Percentiles rank a stretch among this genome's conserved stretches.
These are phyloP conservation scores for Trematosphaeria pertusa DNA, from an alignment of 2,329 filamentous ascomycete species.

Conservation along the genomic window DNA sequence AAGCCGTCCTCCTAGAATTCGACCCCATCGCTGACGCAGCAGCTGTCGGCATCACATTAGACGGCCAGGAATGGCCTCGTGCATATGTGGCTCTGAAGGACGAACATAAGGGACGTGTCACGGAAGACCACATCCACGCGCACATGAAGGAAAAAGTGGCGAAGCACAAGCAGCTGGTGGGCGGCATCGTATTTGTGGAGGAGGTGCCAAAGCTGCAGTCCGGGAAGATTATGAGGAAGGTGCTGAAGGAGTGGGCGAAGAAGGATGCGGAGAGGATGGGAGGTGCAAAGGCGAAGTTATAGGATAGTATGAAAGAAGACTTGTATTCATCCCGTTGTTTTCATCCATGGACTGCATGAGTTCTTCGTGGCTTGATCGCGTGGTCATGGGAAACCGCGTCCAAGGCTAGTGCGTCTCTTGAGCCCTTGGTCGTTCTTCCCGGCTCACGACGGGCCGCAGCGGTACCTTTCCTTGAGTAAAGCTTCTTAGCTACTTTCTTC, in stretches of 20 bases:
- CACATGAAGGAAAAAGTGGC: slow-evolving; percentile 56
- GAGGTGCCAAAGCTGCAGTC: slow-evolving; percentile 64
- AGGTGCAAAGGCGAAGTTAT: slow-evolving; percentile 29
- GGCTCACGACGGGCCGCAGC: too few relatives aligned
- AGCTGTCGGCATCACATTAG: slow-evolving; percentile 60
- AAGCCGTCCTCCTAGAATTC: slow-evolving; percentile 60
- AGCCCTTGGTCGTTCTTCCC: background rate
- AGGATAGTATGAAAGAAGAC: slow-evolving; percentile 6
- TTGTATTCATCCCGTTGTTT: background rate
- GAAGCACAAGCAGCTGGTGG: slow-evolving; percentile 61
- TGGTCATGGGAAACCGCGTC: slow-evolving; percentile 22
- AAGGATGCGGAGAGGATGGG: slow-evolving; percentile 53
- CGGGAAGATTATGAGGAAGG: slow-evolving; percentile 65
- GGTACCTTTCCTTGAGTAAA: too few relatives aligned
- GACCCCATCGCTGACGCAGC: slow-evolving; percentile 63
- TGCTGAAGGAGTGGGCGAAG: slow-evolving; percentile 65
- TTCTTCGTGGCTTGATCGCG: background rate
- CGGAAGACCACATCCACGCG: slow-evolving; percentile 32
- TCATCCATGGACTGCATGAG: background rate
- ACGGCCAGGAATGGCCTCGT: slow-evolving; percentile 60
- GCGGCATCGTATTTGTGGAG: slow-evolving; percentile 62
- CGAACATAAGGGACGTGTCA: slow-evolving; percentile 47
- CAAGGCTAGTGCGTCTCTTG: slow-evolving; percentile 2
- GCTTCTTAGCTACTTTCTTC: background rate
- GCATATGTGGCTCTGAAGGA: slow-evolving; percentile 62